Evolutionary conservation across 345 rosid species (phyloP).

Genomic region (Populus euphratica): DNA sequence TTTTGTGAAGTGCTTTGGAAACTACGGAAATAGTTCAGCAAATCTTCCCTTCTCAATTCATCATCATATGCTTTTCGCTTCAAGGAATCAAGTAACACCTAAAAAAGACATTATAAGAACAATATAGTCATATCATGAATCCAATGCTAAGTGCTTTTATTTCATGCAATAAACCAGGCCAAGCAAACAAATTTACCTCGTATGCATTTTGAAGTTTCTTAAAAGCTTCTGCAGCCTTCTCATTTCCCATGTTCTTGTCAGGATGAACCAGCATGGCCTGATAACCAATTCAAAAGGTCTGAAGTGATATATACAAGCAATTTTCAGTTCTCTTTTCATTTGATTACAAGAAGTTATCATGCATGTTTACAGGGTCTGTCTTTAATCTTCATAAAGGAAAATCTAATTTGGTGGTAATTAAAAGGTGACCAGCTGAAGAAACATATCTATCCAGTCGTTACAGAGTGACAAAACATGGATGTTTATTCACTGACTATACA

Average conservation of each 20-base stretch:
- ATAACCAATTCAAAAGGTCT: conserved; percentile 18
- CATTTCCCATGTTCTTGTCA: conserved; percentile 97
- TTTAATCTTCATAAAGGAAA: neutral
- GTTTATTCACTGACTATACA: neutral
- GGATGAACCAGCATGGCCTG: conserved; percentile 99
- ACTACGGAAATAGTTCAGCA: conserved; percentile 70
- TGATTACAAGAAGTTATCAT: neutral
- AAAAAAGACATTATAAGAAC: neutral
- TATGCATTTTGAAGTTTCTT: conserved; percentile 98
- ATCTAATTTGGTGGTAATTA: neutral
- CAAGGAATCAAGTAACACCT: conserved; percentile 84
- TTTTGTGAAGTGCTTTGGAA: conserved; percentile 73
- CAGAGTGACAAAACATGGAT: neutral
- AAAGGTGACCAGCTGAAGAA: neutral
- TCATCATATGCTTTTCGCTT: conserved; percentile 89
- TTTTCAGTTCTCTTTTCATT: neutral
- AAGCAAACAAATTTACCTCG: conserved; percentile 50
- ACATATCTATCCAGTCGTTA: neutral
- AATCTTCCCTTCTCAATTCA: conserved; percentile 82
- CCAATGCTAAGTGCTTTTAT: neutral
- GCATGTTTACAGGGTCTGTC: neutral
- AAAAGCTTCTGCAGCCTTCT: conserved; percentile 97
- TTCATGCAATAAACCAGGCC: conserved; percentile 12
- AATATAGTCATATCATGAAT: neutral
- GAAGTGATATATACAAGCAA: conserved; percentile 7